Percentiles rank a stretch among this genome's conserved stretches.
phyloP scores from a whole-genome alignment of 768 basidiomycete genomes.

The Rhizopogon rudus region DNA sequence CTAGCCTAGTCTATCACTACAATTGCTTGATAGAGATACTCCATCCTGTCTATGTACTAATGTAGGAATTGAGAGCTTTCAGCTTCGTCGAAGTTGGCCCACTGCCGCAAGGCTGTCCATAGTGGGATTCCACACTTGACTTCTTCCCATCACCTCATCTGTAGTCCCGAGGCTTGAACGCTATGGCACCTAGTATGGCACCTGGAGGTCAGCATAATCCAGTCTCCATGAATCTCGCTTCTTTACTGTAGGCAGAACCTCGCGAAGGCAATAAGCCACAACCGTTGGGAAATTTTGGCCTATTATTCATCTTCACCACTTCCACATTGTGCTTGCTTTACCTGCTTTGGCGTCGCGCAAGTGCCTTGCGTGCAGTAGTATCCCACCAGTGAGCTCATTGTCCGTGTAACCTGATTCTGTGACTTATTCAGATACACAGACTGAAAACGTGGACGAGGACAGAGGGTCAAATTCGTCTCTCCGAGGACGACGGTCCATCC shows the following conservation, averaged over 20 bases:
- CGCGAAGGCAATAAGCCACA: slow-evolving; percentile 55
- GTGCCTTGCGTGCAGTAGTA: slow-evolving; percentile 50
- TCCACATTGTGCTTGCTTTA: slow-evolving; percentile 55
- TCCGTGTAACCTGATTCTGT: neutral
- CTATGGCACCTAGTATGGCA: slow-evolving; percentile 19
- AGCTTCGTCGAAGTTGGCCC: too few relatives aligned
- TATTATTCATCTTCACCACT: slow-evolving; percentile 53
- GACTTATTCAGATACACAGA: slow-evolving; percentile 34
- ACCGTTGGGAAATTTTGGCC: slow-evolving; percentile 52
- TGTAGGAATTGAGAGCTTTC: too few relatives aligned
- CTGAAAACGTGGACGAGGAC: slow-evolving; percentile 48
- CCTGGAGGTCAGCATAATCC: slow-evolving; percentile 15
- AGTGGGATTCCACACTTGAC: neutral
- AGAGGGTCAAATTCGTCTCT: slow-evolving; percentile 61
- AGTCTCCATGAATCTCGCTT: neutral
- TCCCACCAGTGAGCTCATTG: slow-evolving; percentile 46
- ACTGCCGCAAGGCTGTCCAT: neutral
- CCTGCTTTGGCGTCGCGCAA: slow-evolving; percentile 59
- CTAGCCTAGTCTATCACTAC: too few relatives aligned
- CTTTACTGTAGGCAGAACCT: slow-evolving; percentile 41
- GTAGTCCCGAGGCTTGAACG: neutral
- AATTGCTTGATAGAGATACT: too few relatives aligned
- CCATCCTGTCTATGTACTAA: neutral
- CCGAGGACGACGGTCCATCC: slow-evolving; percentile 69
- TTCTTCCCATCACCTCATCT: neutral